Conservation (phyloP, 306 rosid species). For the Pueraria montana region DNA sequence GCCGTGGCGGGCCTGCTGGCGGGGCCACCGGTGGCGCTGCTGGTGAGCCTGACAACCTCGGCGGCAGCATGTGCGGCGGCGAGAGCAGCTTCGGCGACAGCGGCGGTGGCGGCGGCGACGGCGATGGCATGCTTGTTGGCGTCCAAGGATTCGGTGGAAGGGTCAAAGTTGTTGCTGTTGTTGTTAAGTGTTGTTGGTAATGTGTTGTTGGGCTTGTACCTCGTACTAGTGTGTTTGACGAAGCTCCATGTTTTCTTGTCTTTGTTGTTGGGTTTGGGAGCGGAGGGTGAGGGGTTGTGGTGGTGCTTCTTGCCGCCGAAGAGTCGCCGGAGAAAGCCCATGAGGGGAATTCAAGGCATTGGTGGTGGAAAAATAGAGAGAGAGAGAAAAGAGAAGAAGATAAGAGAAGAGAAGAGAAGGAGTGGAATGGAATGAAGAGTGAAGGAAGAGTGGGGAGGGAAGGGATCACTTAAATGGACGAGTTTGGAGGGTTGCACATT, state of each 20-base stretch:
- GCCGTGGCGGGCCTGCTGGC: constrained; percentile 8
- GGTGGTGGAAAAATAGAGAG: not conserved
- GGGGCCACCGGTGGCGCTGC: not conserved
- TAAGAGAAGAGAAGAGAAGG: no score
- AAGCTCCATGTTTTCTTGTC: constrained; percentile 61
- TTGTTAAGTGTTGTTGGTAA: constrained; percentile 15
- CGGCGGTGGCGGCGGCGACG: constrained; percentile 92
- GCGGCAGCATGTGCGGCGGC: constrained; percentile 98
- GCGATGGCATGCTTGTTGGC: constrained; percentile 90
- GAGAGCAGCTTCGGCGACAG: constrained; percentile 93
- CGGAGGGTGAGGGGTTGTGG: constrained; percentile 8
- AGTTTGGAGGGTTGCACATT: constrained; percentile 18
- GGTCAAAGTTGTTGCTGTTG: constrained; percentile 12
- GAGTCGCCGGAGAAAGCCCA: constrained; percentile 95
- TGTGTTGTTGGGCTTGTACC: constrained; percentile 27
- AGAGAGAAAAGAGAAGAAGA: not conserved
- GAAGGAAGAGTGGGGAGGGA: not conserved
- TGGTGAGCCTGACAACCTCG: constrained; percentile 77
- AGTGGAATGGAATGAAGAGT: constrained; percentile 17
- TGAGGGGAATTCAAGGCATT: constrained; percentile 58
- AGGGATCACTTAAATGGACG: constrained; percentile 40
- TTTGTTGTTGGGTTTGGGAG: constrained; percentile 34
- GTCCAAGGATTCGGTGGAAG: constrained; percentile 54
- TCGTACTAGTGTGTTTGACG: constrained; percentile 34
- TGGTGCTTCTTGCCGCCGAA: constrained; percentile 65